Conservation (phyloP, 139 green algal genomes). For the Yamagishiella unicocca region DNA sequence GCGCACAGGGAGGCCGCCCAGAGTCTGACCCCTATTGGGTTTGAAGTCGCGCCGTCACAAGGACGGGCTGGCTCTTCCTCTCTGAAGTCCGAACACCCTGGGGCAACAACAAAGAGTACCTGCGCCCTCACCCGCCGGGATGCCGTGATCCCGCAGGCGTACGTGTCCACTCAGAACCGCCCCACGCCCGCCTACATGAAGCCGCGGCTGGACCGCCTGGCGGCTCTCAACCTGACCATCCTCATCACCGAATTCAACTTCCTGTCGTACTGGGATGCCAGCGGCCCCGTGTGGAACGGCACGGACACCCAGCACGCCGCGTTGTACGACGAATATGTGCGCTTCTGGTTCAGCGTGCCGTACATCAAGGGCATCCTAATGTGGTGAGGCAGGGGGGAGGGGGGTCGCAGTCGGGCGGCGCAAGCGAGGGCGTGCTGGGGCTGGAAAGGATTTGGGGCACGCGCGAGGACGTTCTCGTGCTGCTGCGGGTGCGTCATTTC, state of each 20-base stretch:
- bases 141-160: background rate
- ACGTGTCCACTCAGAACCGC: background rate
- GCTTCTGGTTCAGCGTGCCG: slow-evolving; percentile 30
- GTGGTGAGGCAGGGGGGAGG: slow-evolving; percentile 6
- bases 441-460: no score
- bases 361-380: slow-evolving; percentile 29
- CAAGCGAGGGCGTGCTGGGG: no score
- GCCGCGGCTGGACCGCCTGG: background rate
- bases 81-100: no score
- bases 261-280: background rate
- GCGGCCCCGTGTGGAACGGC: background rate
- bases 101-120: no score
- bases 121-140: no score
- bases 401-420: no score
- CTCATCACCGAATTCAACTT: slow-evolving; percentile 26
- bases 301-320: background rate
- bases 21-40: no score
- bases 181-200: slow-evolving; percentile 17
- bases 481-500: no score
- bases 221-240: background rate
- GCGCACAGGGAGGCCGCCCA: no score
- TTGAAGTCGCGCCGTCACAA: no score
- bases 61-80: no score
- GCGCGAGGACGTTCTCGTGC: no score
- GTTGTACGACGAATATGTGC: slow-evolving; percentile 10